phyloP scores from a whole-genome alignment of 371 early-diverging fungal species.

The Mycotypha africana region DNA sequence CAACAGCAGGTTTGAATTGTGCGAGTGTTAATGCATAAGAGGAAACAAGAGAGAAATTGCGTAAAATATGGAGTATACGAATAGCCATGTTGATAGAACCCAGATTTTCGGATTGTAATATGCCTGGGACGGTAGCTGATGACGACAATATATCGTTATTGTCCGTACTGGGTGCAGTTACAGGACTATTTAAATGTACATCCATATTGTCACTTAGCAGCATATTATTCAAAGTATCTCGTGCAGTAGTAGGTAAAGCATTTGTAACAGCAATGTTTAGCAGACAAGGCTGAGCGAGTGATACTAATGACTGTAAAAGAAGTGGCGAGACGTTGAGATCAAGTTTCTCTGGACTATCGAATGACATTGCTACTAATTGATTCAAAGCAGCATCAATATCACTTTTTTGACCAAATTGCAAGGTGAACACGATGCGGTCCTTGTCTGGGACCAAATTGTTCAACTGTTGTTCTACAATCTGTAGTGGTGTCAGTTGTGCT shows the following conservation, averaged over 20 bases:
- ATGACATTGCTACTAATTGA: constrained; percentile 61
- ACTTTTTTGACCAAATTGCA: constrained; percentile 55
- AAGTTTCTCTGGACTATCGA: constrained; percentile 43
- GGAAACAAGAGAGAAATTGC: constrained; percentile 68
- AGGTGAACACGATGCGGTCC: constrained; percentile 69
- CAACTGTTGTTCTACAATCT: not conserved
- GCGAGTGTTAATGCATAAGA: constrained; percentile 49
- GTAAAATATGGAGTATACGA: constrained; percentile 67
- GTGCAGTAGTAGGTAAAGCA: constrained; percentile 9
- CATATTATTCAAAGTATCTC: constrained; percentile 9
- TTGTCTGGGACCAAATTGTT: constrained; percentile 15
- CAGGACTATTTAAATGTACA: not conserved
- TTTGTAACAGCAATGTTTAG: constrained; percentile 6
- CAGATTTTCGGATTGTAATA: not conserved
- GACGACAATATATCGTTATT: not conserved
- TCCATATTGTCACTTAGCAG: not conserved
- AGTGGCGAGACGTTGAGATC: constrained; percentile 57
- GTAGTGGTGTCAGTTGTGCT: not conserved
- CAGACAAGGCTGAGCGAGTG: constrained; percentile 14
- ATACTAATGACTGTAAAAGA: constrained; percentile 48
- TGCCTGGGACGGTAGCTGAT: too few relatives aligned
- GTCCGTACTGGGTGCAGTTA: not conserved
- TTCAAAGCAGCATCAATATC: constrained; percentile 84
- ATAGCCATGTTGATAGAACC: constrained; percentile 50
- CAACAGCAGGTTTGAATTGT: constrained; percentile 34